Evolutionary conservation across 345 rosid species (phyloP), one percentile per base, ranked within the genome.

Genomic region (Mangifera indica): DNA sequence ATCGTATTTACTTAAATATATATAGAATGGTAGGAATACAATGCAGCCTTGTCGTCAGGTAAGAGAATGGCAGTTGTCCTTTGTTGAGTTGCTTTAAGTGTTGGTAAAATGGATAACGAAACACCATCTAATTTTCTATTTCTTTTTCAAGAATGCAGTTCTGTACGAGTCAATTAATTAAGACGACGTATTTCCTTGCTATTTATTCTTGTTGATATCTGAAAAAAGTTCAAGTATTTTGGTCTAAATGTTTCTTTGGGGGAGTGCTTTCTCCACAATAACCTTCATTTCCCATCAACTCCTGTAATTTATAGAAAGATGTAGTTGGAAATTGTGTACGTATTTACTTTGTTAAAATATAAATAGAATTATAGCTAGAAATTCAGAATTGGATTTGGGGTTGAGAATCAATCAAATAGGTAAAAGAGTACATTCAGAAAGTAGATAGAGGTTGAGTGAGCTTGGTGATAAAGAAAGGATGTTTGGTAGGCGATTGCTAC

Each of bases 101-200:
- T 76, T 77, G 96, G 91, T 82, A 63, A 63, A 76, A 52, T 74
- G 71, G 92, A 86, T 77, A 81, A 75, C 73, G 92, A 88, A 83
- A 73, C 78, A 20, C 67, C 73, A 85, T 81, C 89, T 79, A 71
- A 80, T 69, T 72, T 55, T 58, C 25, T 0, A 40, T 10, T 42
- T 32, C 60, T 54, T 75, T 76, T 66, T 40, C 3, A 58, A 57
- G 25, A 11, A 34, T 67, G n/a, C n/a, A n/a, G n/a, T n/a, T n/a
- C n/a, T 34, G 37, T 34, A 34, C 37, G 5, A 12, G 20, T 17
- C 46, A 40, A 57, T 54, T 7, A 53, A 14, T 11, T 32, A 13
- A 57, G 21, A 59, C 49, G 34, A 49, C 15, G 22, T 61, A 14
- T 9, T 61, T 34, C 51, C 60, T 71, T 61, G 52, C 40, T 32